phyloP scores from a whole-genome alignment of 2,329 filamentous ascomycete species.

The Cadophora sp. region DNA sequence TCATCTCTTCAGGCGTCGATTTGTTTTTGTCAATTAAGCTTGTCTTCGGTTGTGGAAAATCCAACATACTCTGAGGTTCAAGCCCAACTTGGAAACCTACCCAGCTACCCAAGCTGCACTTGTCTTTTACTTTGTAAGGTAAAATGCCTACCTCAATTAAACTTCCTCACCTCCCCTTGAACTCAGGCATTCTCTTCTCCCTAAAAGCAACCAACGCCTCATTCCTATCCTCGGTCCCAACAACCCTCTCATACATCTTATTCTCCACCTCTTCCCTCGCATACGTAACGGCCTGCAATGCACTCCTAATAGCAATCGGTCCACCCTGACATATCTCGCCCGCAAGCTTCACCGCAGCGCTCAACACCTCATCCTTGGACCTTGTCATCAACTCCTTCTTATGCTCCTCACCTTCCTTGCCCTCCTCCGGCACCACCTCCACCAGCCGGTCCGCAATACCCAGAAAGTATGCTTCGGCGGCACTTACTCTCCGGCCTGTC shows the following conservation, averaged over 20 bases:
- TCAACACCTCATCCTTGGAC: conserved; percentile 72
- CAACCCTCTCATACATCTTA: conserved; percentile 82
- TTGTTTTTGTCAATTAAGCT: no score
- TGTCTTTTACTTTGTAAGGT: neutral
- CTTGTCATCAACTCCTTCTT: conserved; percentile 56
- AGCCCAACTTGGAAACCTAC: no score
- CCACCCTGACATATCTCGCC: conserved; percentile 88
- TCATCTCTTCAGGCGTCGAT: no score
- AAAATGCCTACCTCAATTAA: no score
- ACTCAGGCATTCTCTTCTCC: conserved; percentile 75
- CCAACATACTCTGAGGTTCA: no score
- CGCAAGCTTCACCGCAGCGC: conserved; percentile 80
- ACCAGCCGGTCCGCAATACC: conserved; percentile 91
- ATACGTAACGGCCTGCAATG: conserved; percentile 77
- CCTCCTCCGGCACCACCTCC: conserved; percentile 69
- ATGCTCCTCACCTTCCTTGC: conserved; percentile 46
- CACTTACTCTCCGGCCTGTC: conserved; percentile 85
- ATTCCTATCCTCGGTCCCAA: conserved; percentile 83
- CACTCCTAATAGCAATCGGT: conserved; percentile 81
- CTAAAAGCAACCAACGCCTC: conserved; percentile 89
- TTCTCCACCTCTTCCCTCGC: conserved; percentile 82
- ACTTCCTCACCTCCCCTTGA: conserved; percentile 55
- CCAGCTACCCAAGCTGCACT: no score
- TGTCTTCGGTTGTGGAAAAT: no score
- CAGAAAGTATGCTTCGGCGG: conserved; percentile 87